Conservation (phyloP, 768 basidiomycete genomes). For the Serendipita sp. region DNA sequence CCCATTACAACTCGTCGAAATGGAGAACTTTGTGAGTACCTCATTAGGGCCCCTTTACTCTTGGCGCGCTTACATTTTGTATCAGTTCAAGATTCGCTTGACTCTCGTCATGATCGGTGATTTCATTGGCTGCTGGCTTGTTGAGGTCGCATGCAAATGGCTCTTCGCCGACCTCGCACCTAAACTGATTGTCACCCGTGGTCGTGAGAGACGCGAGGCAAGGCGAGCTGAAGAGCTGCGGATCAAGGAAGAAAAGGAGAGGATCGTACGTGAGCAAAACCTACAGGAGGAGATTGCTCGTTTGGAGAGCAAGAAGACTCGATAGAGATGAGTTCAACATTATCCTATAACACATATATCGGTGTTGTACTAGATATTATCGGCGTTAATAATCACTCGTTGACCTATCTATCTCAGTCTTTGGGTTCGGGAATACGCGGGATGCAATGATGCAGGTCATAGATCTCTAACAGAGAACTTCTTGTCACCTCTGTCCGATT, state of each 20-base stretch:
- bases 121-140: slow-evolving; percentile 72
- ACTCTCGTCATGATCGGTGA: slow-evolving; percentile 74
- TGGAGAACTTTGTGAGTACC: slow-evolving; percentile 51
- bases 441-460: too few relatives aligned
- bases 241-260: slow-evolving; percentile 12
- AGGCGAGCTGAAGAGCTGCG: slow-evolving; percentile 28
- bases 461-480: too few relatives aligned
- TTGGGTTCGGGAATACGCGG: too few relatives aligned
- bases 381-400: too few relatives aligned
- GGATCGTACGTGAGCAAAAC: slow-evolving; percentile 7
- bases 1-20: slow-evolving; percentile 94
- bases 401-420: too few relatives aligned
- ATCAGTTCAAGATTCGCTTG: slow-evolving; percentile 67
- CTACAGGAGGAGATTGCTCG: neutral
- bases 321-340: neutral
- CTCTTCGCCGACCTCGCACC: slow-evolving; percentile 82
- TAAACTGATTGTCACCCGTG: slow-evolving; percentile 66
- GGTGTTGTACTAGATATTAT: too few relatives aligned
- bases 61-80: neutral
- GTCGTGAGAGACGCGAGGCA: slow-evolving; percentile 61
- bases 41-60: neutral
- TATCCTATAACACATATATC: too few relatives aligned
- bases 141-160: slow-evolving; percentile 69
- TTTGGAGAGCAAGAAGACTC: neutral
- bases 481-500: too few relatives aligned